Base-by-base conservation (phyloP, 352 stramenopile genomes). In the Phytophthora cajani region DNA sequence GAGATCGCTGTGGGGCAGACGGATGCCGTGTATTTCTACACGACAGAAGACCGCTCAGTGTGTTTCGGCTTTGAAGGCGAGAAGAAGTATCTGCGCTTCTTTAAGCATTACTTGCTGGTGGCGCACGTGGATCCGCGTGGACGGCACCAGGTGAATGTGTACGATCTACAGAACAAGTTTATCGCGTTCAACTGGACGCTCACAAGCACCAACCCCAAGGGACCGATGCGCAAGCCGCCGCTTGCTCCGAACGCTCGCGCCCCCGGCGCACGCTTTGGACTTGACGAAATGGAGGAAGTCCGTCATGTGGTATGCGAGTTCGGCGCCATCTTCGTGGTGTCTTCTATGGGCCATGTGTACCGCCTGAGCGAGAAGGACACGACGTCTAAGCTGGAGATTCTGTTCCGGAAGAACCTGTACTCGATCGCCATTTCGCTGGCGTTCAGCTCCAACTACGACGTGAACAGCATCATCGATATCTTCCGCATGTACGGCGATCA, bases 381-480 rank as follows among this genome's bases (percentile, higher is more conserved):
- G 38, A 88, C 87, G 19, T 98, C 97, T 17, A 99, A 99, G 79
- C 80, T 99, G 6, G 92, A 98, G 69, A 96, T 99, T 23, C 78
- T 99, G 17, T 98, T 98, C 58, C 88, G 97, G 59, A 99, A 99
- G 75, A 98, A 99, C 75, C 73, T 99, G 33, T 99, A 98, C 77
- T 94, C 93, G 36, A 98, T 98, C 56, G 98, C 98, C 33, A 99
- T 99, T 59, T 98, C 95, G 62, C 90, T 99, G 50, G 97, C 97
- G 5, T 98, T 95, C 72, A 96, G 89, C 77, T 95, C 97, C 64
- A 98, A 98, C 66, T 96, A 97, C 72, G 85, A 98, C 58, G 88
- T 98, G 27, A 93, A 94, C 59, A 98, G 96, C 64, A 98, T 99
- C 65, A 98, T 98, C 74, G 90, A 97, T 36, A 98, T 99, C 32